Percentiles rank a stretch among this genome's conserved stretches.
Evolutionary conservation across 345 rosid species (phyloP).

Genomic region (Citrus glauca): DNA sequence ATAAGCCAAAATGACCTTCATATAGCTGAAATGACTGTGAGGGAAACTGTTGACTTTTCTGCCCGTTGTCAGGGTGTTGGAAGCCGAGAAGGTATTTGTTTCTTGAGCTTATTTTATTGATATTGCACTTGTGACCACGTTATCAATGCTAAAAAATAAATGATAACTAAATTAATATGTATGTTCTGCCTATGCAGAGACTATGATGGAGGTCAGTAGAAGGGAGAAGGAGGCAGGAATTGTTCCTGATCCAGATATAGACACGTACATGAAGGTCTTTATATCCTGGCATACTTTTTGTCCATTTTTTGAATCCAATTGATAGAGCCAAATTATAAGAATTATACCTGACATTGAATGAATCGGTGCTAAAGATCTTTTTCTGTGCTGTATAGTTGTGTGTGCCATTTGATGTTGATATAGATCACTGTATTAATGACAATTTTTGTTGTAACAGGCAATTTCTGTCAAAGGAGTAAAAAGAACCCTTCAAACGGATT

Average conservation of each 20-base stretch:
- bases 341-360: neutral
- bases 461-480: neutral
- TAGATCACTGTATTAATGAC: too few species aligned
- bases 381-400: neutral
- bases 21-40: conserved; percentile 56
- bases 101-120: neutral
- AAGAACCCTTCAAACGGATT: neutral
- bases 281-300: neutral
- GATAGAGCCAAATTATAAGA: neutral
- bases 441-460: neutral
- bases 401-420: too few species aligned
- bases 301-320: neutral
- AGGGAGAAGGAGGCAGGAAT: conserved; percentile 22
- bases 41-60: conserved; percentile 58
- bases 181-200: conserved; percentile 6
- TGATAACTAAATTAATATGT: neutral
- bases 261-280: conserved; percentile 25
- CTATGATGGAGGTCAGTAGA: conserved; percentile 14
- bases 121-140: neutral
- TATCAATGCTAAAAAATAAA: neutral
- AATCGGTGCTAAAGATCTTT: neutral
- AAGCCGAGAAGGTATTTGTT: conserved; percentile 28
- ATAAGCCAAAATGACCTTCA: conserved; percentile 53
- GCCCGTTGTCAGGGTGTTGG: conserved; percentile 63
- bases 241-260: conserved; percentile 20